Base-by-base conservation (phyloP, 352 stramenopile genomes). In the Pythium plurisporium region DNA sequence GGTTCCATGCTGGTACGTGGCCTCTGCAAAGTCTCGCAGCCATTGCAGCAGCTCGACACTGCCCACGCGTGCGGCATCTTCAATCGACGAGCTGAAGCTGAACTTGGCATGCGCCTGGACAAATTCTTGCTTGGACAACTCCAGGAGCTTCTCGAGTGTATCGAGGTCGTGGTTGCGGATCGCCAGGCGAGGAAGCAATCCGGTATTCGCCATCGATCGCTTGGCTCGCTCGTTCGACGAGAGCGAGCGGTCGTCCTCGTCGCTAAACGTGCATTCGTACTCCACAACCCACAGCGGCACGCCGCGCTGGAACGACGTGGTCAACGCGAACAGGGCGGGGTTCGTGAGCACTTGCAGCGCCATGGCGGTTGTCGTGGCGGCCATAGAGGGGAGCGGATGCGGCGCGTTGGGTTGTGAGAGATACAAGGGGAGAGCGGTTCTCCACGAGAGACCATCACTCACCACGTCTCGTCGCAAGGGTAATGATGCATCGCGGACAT, bases 101-200 rank as follows among this genome's bases (percentile, higher is more conserved):
- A 61, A 57, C 31, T 57, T 57, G 22, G 54, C 14, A 6, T 52
- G 30, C 5, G 9, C 12, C 33, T 38, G 23, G 25, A 26, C 7
- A 12, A 47, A 49, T 19, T 40, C 29, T 10, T 62, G 43, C n/a
- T 15, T 41, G 10, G 37, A 45, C 20, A 59, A 22, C 7, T 44
- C 30, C 20, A 49, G 33, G 6, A 59, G 19, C 8, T 29, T 42
- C 43, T 26, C 29, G 5, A 59, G 52, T 5, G 52, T 59, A 15
- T 43, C 33, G n/a, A 59, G 33, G n/a, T 59, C 52, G 42, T 38
- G 29, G 30, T 52, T 31, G 20, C 52, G 52, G n/a, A 59, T 59
- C 31, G 52, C 52, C 30, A 59, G 40, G 4, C 52, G 52, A 2
- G 52, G 40, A 3, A 59, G 29, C 7, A 59, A 17, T 2, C 41